Evolutionary conservation across 805 yeast genomes (phyloP).

Genomic region (Spathaspora sp.): DNA sequence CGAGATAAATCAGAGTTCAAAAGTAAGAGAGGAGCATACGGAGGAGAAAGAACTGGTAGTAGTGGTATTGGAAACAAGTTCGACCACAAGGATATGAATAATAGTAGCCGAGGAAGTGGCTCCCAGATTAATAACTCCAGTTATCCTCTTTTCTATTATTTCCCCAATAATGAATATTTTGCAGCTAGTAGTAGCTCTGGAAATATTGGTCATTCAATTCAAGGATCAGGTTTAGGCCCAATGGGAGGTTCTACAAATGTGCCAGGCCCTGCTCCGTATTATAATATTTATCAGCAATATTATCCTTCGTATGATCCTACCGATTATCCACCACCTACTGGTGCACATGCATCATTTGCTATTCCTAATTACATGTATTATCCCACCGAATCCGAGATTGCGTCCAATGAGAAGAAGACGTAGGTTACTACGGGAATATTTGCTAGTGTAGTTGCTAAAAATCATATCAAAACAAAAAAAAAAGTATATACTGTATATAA

Average conservation of each 20-base stretch:
- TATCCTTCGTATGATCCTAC: slow-evolving; percentile 4
- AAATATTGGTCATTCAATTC: not conserved
- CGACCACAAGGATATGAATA: not conserved
- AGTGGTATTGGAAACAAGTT: not conserved
- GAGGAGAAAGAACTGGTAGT: not conserved
- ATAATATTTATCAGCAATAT: slow-evolving; percentile 7
- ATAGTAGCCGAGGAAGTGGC: not conserved
- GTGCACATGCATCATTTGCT: slow-evolving; percentile 3
- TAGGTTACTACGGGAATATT: not conserved
- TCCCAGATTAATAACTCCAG: slow-evolving; percentile 1
- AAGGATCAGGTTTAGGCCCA: not conserved
- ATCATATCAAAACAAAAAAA: not conserved
- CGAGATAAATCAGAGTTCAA: not conserved
- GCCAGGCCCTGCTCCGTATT: slow-evolving; percentile 4
- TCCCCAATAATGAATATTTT: slow-evolving; percentile 5
- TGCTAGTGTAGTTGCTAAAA: not conserved
- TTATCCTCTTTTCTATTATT: slow-evolving; percentile 8
- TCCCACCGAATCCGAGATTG: slow-evolving; percentile 8
- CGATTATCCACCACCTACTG: not conserved
- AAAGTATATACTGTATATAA: not conserved
- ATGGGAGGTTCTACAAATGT: not conserved
- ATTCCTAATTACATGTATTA: slow-evolving; percentile 8
- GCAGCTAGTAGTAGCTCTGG: not conserved
- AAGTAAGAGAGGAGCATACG: not conserved
- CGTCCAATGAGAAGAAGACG: slow-evolving; percentile 8